Evolutionary conservation across 129 eudicot species (phyloP), one percentile per base, ranked within the genome.

Genomic region (Centaurea solstitialis): DNA sequence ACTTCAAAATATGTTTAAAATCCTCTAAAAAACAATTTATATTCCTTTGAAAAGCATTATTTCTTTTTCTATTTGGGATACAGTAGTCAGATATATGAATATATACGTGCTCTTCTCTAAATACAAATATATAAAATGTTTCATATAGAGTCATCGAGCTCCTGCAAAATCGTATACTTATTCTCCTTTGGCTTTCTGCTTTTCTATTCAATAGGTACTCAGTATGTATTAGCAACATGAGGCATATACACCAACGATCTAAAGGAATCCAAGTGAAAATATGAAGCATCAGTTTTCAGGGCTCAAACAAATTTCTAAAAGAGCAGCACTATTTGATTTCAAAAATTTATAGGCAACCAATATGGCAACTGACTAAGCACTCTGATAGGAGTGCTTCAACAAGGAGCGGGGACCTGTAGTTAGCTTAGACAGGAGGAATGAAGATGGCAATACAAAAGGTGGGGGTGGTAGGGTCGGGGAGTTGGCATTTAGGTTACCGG

Each of bases 131-230:
- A 50, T 57, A 35, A 9, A 59, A 21, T 17, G 62, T 21, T 79
- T 38, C 61, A 38, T 13, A 53, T 79, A 70, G 17, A 2, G 37
- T 33, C 37, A 3, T 33, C 37, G 40, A 33, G 39, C 72, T 28
- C 73, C 38, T 64, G 73, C 9, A 24, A 73, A 18, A 41, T 62
- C 15, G 6, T 73, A 64, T 24, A 24, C 26, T 40, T 59, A 72
- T 59, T 59, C 77, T 39, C 72, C 77, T 5, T 15, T 57, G 77
- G 17, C 57, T 64, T 57, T 79, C n/a, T 38, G 70, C 28, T 12
- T 71, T 80, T 72, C 43, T 37, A 80, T 72, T 41, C 65, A 69
- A 18, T 79, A 70, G 17, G 45, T 69, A 79, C 35, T 69, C 61
- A 5, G 53, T 59, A 70, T 35, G 71, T 53, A 22, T 50, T 70